Conservation (phyloP, 2,329 filamentous ascomycete species). For the Aphanocladium album region DNA sequence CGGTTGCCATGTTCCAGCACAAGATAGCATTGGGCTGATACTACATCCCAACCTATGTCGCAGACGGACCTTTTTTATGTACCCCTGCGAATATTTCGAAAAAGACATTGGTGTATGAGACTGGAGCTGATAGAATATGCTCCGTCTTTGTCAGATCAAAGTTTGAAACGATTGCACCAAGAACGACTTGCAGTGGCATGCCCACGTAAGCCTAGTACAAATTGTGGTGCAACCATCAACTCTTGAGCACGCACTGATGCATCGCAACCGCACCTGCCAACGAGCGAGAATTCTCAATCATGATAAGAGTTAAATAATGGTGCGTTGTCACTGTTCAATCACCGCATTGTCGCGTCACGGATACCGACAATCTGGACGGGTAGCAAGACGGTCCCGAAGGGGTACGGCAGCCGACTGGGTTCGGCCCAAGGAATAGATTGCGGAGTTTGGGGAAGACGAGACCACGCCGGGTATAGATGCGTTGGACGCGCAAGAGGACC, state of each 20-base stretch:
- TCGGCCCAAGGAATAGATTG: neutral
- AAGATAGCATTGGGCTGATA: too few species aligned
- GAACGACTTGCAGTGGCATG: neutral
- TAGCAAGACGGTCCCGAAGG: neutral
- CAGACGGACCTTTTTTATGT: too few species aligned
- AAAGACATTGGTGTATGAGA: too few species aligned
- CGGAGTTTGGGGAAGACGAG: conserved; percentile 2
- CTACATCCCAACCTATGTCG: too few species aligned
- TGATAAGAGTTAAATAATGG: neutral
- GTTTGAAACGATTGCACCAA: neutral
- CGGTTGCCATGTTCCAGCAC: too few species aligned
- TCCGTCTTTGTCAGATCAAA: neutral
- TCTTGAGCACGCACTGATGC: neutral
- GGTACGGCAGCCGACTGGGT: conserved; percentile 3
- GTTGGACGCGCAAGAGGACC: neutral
- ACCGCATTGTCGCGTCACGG: neutral
- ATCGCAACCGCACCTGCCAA: conserved; percentile 1
- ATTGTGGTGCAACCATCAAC: neutral
- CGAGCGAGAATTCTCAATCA: neutral
- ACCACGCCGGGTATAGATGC: neutral
- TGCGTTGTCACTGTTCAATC: neutral
- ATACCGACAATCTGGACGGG: neutral
- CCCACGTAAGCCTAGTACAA: neutral
- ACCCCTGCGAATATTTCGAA: neutral
- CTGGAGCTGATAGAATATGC: neutral